Evolutionary conservation across 768 basidiomycete genomes (phyloP).

Genomic region (Leccinum barrowsii): DNA sequence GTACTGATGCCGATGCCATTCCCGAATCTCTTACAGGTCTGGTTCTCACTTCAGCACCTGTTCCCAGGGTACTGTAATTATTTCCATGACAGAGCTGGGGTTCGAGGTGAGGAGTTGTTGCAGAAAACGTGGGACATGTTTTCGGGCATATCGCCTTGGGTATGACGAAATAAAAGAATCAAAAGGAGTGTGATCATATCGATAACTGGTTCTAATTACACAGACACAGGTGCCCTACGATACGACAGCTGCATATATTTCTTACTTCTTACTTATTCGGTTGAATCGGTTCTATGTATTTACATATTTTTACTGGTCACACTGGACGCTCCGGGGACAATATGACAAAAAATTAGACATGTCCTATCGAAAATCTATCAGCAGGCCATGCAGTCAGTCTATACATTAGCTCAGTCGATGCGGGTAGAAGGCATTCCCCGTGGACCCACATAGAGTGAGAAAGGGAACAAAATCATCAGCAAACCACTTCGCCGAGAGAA

Average conservation of each 20-base stretch:
- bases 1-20: neutral
- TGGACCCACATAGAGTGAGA: neutral
- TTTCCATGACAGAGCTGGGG: conserved; percentile 17
- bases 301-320: neutral
- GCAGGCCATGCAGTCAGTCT: neutral
- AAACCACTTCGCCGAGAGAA: neutral
- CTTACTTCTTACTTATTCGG: neutral
- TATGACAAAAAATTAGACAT: neutral
- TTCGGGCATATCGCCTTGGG: conserved; percentile 5
- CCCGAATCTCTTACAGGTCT: conserved; percentile 20
- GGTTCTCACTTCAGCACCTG: conserved; percentile 35
- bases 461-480: neutral
- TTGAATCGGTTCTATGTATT: neutral
- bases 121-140: conserved; percentile 18
- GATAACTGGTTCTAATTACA: neutral
- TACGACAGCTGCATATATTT: neutral
- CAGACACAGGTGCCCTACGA: neutral
- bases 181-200: neutral
- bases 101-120: conserved; percentile 17
- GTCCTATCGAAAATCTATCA: neutral
- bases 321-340: neutral
- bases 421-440: neutral
- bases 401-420: neutral
- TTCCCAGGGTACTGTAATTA: conserved; percentile 36
- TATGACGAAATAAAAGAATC: neutral